Percentiles rank a stretch among this genome's conserved stretches.
phyloP scores from a whole-genome alignment of 257 asterid species.

The Przewalskia tangutica region DNA sequence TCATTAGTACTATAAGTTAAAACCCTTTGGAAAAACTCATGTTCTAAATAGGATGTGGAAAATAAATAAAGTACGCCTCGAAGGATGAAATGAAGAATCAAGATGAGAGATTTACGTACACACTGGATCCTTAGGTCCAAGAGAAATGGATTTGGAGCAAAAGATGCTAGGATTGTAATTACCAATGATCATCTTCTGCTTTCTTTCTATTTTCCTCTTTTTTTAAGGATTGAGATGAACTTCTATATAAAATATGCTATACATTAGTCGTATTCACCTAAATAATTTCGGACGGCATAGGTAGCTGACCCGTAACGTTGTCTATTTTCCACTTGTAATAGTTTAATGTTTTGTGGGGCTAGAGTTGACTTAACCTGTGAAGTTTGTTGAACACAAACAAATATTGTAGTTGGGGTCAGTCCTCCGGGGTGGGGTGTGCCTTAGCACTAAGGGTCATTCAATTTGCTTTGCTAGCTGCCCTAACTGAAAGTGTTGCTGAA shows the following conservation, averaged over 20 bases:
- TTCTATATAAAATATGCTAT: background rate
- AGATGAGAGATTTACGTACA: background rate
- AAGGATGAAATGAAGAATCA: background rate
- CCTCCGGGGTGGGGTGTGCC: too few relatives aligned
- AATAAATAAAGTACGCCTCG: too few relatives aligned
- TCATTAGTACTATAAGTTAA: slow-evolving; percentile 9
- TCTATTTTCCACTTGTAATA: background rate
- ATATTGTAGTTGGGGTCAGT: too few relatives aligned
- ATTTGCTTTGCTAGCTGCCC: too few relatives aligned
- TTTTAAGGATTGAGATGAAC: background rate
- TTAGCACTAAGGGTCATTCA: too few relatives aligned
- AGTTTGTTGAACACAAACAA: background rate
- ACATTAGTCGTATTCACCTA: background rate
- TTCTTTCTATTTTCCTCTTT: background rate
- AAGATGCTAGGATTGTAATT: background rate
- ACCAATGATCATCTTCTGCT: background rate
- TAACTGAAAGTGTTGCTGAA: background rate
- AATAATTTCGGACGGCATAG: background rate
- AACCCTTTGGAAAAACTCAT: background rate
- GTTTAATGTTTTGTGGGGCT: background rate
- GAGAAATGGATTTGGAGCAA: background rate
- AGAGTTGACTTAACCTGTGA: background rate
- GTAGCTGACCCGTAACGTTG: background rate
- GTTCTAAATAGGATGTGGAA: background rate
- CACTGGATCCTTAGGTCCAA: background rate